Conservation (phyloP, 2,329 filamentous ascomycete species). For the Colletotrichum magnum region DNA sequence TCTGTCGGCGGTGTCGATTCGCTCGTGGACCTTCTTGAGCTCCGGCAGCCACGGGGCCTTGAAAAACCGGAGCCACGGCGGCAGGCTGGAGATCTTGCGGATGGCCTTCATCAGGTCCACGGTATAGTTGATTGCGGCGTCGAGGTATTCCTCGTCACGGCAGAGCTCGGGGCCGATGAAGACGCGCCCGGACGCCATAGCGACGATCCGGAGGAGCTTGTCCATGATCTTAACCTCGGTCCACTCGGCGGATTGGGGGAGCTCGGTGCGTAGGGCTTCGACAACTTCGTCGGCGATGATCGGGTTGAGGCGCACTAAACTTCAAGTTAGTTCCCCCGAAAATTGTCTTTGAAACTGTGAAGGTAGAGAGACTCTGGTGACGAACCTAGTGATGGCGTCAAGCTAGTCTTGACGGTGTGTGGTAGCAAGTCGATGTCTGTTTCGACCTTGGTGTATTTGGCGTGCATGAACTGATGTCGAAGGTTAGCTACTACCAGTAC, state of each 20-base stretch:
- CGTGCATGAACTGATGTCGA: constrained; percentile 45
- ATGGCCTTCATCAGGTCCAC: constrained; percentile 56
- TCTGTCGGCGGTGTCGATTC: constrained; percentile 49
- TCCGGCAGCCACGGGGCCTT: constrained; percentile 50
- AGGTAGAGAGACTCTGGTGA: too few relatives aligned
- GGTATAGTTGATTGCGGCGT: constrained; percentile 64
- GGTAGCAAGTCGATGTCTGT: constrained; percentile 43
- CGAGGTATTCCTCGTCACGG: constrained; percentile 59
- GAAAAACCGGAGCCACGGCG: constrained; percentile 52
- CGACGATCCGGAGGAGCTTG: constrained; percentile 60
- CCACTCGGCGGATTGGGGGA: constrained; percentile 57
- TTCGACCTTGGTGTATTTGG: constrained; percentile 52
- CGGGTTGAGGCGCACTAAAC: constrained; percentile 52
- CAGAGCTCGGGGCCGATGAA: constrained; percentile 64
- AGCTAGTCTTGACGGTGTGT: constrained; percentile 48
- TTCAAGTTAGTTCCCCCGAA: not conserved
- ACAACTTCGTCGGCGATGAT: constrained; percentile 55
- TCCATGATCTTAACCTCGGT: constrained; percentile 56
- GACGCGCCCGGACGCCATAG: constrained; percentile 60
- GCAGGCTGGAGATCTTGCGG: constrained; percentile 43
- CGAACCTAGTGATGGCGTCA: constrained; percentile 52
- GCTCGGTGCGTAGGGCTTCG: constrained; percentile 49
- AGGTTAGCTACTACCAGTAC: not conserved
- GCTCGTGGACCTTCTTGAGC: constrained; percentile 50
- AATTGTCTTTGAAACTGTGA: not conserved